Percentiles rank a stretch among this genome's conserved stretches.
These are phyloP conservation scores for Jasminum sambac DNA, from an alignment of 257 asterid genomes.

Conservation along the genomic window DNA sequence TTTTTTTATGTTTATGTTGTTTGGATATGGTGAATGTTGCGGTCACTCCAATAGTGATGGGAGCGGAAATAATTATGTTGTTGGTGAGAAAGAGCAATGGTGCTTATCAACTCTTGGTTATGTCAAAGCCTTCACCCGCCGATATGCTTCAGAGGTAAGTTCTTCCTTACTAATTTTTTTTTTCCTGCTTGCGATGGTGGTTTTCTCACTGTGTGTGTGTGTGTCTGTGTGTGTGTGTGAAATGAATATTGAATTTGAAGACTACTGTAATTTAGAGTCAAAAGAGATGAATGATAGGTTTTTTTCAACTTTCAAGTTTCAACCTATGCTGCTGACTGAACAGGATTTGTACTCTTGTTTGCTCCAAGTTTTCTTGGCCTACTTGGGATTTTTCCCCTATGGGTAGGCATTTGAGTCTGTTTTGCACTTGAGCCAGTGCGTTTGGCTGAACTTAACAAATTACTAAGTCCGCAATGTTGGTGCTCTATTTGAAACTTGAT, in stretches of 20 bases:
- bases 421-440: background rate
- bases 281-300: background rate
- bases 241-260: no score
- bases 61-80: slow-evolving; percentile 48
- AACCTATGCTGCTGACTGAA: background rate
- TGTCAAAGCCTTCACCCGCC: slow-evolving; percentile 89
- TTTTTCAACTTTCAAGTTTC: background rate
- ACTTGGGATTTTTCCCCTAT: background rate
- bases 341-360: background rate
- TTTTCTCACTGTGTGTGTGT: background rate
- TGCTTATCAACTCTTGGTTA: slow-evolving; percentile 90
- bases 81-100: slow-evolving; percentile 94
- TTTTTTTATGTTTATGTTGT: slow-evolving; percentile 8
- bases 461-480: background rate
- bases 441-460: background rate
- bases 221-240: background rate
- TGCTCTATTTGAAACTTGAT: no score
- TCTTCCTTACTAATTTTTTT: slow-evolving; percentile 8
- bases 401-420: background rate
- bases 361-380: background rate
- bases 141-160: slow-evolving; percentile 89
- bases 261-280: background rate
- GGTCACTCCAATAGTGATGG: slow-evolving; percentile 54
- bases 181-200: background rate
- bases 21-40: slow-evolving; percentile 29